Conservation (phyloP, 176 grass and related monocot genomes). For the Chrysopogon serrulatus region DNA sequence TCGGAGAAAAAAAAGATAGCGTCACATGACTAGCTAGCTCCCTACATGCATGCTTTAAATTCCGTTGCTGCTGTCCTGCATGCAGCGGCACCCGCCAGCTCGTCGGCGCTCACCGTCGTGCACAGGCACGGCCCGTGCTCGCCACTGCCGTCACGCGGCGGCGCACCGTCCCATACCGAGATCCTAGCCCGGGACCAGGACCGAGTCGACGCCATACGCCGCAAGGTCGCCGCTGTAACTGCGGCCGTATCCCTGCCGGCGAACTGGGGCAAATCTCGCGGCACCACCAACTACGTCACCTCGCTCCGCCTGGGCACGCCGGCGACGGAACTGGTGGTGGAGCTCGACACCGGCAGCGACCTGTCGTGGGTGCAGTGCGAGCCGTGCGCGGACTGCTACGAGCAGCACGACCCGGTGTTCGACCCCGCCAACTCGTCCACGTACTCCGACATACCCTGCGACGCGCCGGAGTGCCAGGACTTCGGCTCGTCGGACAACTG, state of each 20-base stretch:
- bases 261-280: constrained; percentile 24
- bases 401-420: constrained; percentile 62
- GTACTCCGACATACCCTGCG: constrained; percentile 36
- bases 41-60: too few species aligned
- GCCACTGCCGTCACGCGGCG: not conserved
- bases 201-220: constrained; percentile 46
- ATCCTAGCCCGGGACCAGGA: constrained; percentile 47
- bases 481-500: not conserved
- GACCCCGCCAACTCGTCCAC: constrained; percentile 50
- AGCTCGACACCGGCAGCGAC: constrained; percentile 81
- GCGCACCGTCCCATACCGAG: constrained; percentile 14
- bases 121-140: constrained; percentile 71
- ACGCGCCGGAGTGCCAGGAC: constrained; percentile 28
- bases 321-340: constrained; percentile 16
- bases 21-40: not conserved
- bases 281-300: constrained; percentile 54
- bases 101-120: constrained; percentile 34
- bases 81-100: constrained; percentile 3
- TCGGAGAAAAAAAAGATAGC: not conserved
- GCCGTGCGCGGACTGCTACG: constrained; percentile 57
- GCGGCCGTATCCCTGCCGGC: constrained; percentile 36
- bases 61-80: not conserved
- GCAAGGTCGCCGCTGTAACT: not conserved
- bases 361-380: constrained; percentile 73
- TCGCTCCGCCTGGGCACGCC: constrained; percentile 67